Evolutionary conservation across 495 filamentous ascomycete genomes (phyloP), one percentile per base, ranked within the genome.

Genomic region (Penicillium silybi): DNA sequence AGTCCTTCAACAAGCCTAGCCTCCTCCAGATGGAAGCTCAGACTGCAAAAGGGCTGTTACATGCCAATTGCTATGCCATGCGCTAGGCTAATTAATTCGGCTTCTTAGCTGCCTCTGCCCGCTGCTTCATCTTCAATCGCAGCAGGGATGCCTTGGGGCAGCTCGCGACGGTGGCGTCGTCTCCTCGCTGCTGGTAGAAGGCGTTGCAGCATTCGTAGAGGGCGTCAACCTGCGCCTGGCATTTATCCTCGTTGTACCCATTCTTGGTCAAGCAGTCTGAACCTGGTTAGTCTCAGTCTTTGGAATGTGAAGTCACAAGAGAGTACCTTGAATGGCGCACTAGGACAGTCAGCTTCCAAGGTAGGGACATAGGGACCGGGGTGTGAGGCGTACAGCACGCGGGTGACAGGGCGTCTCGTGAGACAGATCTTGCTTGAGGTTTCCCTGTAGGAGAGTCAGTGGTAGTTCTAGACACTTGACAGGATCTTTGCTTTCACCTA

Each of bases 171-270:
- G 79, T 81, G 11, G 89, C 90, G 16, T 82, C 71, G 39, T 96
- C 88, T 6, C 95, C 92, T 45, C 86, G 79, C 46, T 80, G 77
- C 63, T 85, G 69, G 71, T 99, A 97, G 69, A 99, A 95, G 26
- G 79, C 75, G 56, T 90, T 85, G 70, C 93, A 99, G 66, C 93
- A 99, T 62, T 93, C 86, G 66, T 97, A 99, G 19, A 99, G 73
- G n/a, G 90, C 88, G 65, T 96, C 87, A 42, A 99, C 81, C 59
- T 93, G 77, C 10, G 77, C 66, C 54, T 82, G 76, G 70, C 93
- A 99, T 62, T 86, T 95, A 20, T 81, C 82, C 75, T 99, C 90
- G 39, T 95, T 76, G 67, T 87, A 97, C n/a, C 83, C 85, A 62
- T 89, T 90, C 71, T 84, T 95, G 45, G 73, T 78, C 39, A 98